Conservation (phyloP, 78 protist species). For the Speleostelium caveatum region DNA sequence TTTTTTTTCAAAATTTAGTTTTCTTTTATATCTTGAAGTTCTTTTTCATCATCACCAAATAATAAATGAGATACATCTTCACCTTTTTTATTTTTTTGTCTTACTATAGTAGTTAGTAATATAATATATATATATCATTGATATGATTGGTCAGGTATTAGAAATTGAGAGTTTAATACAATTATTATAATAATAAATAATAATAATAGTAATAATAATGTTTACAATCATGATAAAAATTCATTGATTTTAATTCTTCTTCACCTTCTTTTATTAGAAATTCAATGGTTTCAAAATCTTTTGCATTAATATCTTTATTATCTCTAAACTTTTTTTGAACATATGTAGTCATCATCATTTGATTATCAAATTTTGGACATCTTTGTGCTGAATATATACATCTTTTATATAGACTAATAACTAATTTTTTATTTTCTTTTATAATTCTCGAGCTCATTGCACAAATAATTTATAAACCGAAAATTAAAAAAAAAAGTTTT, state of each 20-base stretch:
- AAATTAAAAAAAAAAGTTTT: no score
- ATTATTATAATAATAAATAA: no score
- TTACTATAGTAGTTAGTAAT: no score
- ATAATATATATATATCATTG: no score
- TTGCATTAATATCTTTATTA: constrained; percentile 16
- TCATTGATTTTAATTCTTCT: constrained; percentile 74
- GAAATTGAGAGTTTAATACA: no score
- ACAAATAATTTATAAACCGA: no score
- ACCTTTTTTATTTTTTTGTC: no score
- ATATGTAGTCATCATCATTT: constrained; percentile 51
- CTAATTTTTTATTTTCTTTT: constrained; percentile 56
- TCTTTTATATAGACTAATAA: constrained; percentile 51
- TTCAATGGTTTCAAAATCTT: constrained; percentile 55
- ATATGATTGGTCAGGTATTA: no score
- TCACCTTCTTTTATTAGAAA: constrained; percentile 33
- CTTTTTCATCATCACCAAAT: no score
- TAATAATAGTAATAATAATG: not conserved
- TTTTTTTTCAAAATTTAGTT: no score
- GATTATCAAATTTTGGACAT: constrained; percentile 58
- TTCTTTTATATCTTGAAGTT: no score
- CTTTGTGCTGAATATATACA: constrained; percentile 44
- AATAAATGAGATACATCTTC: no score
- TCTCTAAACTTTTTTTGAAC: constrained; percentile 34
- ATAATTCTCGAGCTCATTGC: constrained; percentile 57
- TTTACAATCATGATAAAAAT: constrained; percentile 52